Percentiles rank a stretch among this genome's conserved stretches.
Conservation (phyloP, 441 rosid genomes). For the Pelargonium citronellum region DNA sequence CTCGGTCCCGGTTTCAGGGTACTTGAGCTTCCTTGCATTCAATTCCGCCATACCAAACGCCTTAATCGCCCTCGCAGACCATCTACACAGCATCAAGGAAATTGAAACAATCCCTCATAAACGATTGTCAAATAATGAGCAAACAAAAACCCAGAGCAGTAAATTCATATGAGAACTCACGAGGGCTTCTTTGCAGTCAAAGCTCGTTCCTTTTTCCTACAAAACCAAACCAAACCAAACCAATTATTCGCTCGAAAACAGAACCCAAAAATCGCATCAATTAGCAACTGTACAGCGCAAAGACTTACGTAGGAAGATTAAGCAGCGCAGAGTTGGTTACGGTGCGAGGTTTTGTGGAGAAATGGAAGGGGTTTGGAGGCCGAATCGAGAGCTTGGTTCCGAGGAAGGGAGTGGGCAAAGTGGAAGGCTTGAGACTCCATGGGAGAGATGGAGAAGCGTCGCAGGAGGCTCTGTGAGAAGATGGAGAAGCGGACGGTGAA, state of each 20-base stretch:
- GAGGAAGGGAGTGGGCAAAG: conserved; percentile 19
- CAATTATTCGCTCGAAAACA: no score
- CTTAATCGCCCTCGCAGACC: conserved; percentile 87
- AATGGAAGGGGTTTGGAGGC: conserved; percentile 26
- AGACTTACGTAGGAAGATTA: conserved; percentile 61
- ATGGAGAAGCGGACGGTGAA: conserved; percentile 31
- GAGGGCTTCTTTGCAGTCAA: no score
- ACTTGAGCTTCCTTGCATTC: conserved; percentile 86
- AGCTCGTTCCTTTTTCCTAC: no score
- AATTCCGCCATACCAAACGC: conserved; percentile 69
- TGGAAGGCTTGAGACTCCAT: not conserved
- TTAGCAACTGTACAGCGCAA: no score
- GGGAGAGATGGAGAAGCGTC: conserved; percentile 24
- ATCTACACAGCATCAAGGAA: conserved; percentile 37
- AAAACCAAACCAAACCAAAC: no score
- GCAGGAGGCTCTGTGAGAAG: conserved; percentile 17
- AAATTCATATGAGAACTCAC: no score
- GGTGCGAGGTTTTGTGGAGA: conserved; percentile 31
- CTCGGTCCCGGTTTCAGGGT: conserved; percentile 75
- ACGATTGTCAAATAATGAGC: not conserved
- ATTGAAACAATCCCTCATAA: conserved; percentile 17
- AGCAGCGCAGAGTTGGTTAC: conserved; percentile 36
- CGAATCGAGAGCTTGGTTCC: conserved; percentile 39
- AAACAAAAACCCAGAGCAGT: not conserved
- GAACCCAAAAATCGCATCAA: no score